phyloP scores from a whole-genome alignment of 2,329 filamentous ascomycete genomes.

The Cercospora zeae-maydis region DNA sequence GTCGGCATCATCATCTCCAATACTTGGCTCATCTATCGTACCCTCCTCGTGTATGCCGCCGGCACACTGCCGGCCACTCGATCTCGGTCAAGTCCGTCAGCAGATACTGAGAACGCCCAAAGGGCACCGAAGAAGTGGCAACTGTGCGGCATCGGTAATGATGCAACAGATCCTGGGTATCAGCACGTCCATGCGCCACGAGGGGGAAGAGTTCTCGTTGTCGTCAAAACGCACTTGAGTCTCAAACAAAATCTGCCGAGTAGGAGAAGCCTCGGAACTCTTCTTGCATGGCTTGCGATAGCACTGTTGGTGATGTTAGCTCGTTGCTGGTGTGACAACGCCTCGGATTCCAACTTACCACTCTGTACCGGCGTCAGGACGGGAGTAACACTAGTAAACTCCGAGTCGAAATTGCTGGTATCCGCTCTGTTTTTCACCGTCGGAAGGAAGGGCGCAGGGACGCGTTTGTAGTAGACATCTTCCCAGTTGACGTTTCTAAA shows the following conservation, averaged over 20 bases:
- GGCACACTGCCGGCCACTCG: not conserved
- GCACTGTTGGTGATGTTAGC: conserved; percentile 55
- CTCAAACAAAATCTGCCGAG: conserved; percentile 79
- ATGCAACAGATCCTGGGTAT: not conserved
- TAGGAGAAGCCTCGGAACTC: conserved; percentile 99
- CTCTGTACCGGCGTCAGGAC: conserved; percentile 96
- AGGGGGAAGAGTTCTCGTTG: not conserved
- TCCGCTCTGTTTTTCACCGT: conserved; percentile 88
- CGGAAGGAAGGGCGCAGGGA: conserved; percentile 84
- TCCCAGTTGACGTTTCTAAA: conserved; percentile 99
- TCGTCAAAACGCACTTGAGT: conserved; percentile 1
- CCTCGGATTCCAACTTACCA: conserved; percentile 58
- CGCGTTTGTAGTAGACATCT: conserved; percentile 93
- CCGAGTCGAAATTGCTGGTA: conserved; percentile 99
- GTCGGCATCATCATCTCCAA: conserved; percentile 1
- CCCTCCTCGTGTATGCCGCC: not conserved
- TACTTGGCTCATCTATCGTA: not conserved
- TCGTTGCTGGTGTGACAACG: not conserved
- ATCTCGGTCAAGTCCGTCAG: not conserved
- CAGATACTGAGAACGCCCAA: not conserved
- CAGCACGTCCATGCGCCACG: not conserved
- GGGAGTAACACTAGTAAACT: conserved; percentile 97
- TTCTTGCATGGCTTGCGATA: conserved; percentile 98
- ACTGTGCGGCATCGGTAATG: not conserved
- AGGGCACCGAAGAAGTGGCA: not conserved